Conservation (phyloP, 805 yeast species). For the Starmerella roubikii region DNA sequence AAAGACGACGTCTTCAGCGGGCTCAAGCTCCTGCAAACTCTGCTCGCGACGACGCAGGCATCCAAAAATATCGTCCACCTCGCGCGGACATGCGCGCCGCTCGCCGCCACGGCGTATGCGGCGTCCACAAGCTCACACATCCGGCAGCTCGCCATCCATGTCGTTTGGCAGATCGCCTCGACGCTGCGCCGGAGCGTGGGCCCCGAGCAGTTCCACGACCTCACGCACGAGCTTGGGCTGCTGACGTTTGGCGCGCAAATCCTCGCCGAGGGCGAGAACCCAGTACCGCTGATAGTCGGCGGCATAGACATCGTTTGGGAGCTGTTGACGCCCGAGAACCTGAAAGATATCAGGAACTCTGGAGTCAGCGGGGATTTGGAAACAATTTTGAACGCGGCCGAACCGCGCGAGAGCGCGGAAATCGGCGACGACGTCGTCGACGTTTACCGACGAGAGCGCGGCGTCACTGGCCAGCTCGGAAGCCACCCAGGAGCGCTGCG, state of each 20-base stretch:
- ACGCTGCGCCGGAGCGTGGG: neutral
- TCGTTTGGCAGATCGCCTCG: slow-evolving; percentile 19
- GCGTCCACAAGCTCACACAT: slow-evolving; percentile 12
- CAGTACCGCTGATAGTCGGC: slow-evolving; percentile 7
- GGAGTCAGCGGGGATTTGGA: neutral
- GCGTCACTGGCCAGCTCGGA: too few relatives aligned
- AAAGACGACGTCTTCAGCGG: slow-evolving; percentile 14
- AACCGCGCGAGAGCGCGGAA: neutral
- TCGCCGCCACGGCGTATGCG: slow-evolving; percentile 12
- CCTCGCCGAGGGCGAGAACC: slow-evolving; percentile 13
- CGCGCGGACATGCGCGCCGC: slow-evolving; percentile 4
- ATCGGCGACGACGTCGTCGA: too few relatives aligned
- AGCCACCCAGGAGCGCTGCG: neutral
- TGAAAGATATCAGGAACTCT: neutral
- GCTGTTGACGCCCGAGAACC: neutral
- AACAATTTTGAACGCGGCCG: neutral
- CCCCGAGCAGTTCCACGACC: neutral
- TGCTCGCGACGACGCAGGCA: slow-evolving; percentile 6
- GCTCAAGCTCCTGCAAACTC: slow-evolving; percentile 10
- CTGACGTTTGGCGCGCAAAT: slow-evolving; percentile 10
- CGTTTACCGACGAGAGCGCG: too few relatives aligned
- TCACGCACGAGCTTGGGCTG: slow-evolving; percentile 7
- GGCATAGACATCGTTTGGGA: slow-evolving; percentile 18
- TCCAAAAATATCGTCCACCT: slow-evolving; percentile 1
- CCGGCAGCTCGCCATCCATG: slow-evolving; percentile 14